Percentiles rank a stretch among this genome's conserved stretches.
phyloP scores from a whole-genome alignment of 805 yeast species.

The Maudiozyma turicensis region DNA sequence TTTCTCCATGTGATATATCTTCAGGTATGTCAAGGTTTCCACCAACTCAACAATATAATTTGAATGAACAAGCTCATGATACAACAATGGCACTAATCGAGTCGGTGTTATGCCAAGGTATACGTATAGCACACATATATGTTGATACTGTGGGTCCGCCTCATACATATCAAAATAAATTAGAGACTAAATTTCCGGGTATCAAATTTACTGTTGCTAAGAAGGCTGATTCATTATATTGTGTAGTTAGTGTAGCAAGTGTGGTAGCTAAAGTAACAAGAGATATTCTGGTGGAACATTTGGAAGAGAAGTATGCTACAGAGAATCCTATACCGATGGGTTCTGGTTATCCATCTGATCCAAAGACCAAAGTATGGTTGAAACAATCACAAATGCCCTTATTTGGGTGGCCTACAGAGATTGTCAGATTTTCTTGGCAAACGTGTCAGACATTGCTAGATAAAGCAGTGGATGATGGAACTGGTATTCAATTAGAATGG shows the following conservation, averaged over 20 bases:
- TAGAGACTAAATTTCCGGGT: conserved; percentile 57
- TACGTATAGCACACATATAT: conserved; percentile 59
- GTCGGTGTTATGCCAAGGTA: conserved; percentile 50
- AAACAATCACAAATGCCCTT: conserved; percentile 50
- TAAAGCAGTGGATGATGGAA: conserved; percentile 28
- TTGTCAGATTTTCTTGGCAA: conserved; percentile 86
- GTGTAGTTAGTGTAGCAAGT: conserved; percentile 90
- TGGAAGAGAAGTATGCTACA: conserved; percentile 4
- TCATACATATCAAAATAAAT: conserved; percentile 63
- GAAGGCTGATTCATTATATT: conserved; percentile 88
- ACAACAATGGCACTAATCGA: conserved; percentile 75
- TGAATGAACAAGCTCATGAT: conserved; percentile 95
- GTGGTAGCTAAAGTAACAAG: conserved; percentile 95
- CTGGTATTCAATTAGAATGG: conserved; percentile 52
- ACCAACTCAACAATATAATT: conserved; percentile 42
- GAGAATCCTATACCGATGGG: conserved; percentile 36
- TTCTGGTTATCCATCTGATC: conserved; percentile 93
- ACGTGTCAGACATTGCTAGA: conserved; percentile 70
- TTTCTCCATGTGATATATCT: conserved; percentile 82
- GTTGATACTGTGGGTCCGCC: conserved; percentile 99
- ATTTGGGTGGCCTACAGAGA: conserved; percentile 76
- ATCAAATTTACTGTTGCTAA: conserved; percentile 75
- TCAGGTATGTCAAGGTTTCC: conserved; percentile 74
- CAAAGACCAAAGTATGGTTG: conserved; percentile 75
- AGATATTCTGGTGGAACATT: conserved; percentile 40